Percentiles rank a stretch among this genome's conserved stretches.
phyloP scores from a whole-genome alignment of 225 moss, liverwort and hornwort genomes.

The Asterella californica region DNA sequence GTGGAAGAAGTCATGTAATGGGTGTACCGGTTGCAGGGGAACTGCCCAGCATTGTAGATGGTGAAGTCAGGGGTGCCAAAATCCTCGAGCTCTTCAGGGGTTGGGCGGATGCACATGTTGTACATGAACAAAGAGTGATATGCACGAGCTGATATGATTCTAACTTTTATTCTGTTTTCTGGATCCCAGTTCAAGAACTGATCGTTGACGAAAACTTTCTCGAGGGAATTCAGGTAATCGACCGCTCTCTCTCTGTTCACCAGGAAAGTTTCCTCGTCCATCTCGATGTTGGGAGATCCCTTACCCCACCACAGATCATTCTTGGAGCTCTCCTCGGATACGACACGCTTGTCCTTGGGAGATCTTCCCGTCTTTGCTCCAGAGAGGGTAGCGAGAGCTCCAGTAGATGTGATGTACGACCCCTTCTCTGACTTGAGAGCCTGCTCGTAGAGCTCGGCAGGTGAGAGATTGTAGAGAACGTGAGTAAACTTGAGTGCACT shows the following conservation, averaged over 20 bases:
- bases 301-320: conserved; percentile 97
- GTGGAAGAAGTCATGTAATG: conserved; percentile 93
- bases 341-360: conserved; percentile 98
- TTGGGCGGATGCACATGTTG: conserved; percentile 93
- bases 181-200: conserved; percentile 97
- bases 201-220: conserved; percentile 97
- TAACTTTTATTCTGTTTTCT: conserved; percentile 86
- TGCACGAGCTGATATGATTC: conserved; percentile 94
- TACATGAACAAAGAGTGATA: conserved; percentile 96
- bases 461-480: conserved; percentile 85
- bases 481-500: conserved; percentile 96
- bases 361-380: conserved; percentile 96
- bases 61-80: conserved; percentile 87
- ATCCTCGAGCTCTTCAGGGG: conserved; percentile 85
- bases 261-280: conserved; percentile 95
- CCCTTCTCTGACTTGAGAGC: conserved; percentile 92
- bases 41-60: conserved; percentile 86
- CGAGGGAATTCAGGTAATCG: conserved; percentile 86
- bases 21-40: conserved; percentile 88
- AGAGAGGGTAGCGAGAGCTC: conserved; percentile 88
- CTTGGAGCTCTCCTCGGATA: conserved; percentile 69
- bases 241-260: conserved; percentile 91
- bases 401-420: conserved; percentile 81
- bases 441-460: conserved; percentile 93
- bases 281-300: conserved; percentile 96